Evolutionary conservation across 1,139 yeast species (phyloP).

Genomic region (Magnusiomyces suaveolens): DNA sequence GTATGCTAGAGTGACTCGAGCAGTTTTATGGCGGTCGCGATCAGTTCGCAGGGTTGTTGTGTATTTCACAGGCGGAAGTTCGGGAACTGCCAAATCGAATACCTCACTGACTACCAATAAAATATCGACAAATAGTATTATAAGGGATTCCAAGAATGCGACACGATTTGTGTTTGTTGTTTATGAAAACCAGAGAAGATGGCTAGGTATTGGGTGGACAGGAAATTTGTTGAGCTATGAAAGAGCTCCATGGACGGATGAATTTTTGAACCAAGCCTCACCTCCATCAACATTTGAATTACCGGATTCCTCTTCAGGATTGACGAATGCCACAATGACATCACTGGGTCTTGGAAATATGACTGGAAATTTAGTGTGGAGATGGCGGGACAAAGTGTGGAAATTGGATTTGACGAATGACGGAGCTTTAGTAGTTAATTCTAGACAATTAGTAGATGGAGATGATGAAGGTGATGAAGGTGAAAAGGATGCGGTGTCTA

Average conservation of each 20-base stretch:
- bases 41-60: constrained; percentile 60
- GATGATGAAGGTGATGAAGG: neutral
- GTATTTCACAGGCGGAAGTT: constrained; percentile 57
- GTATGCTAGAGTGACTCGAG: constrained; percentile 71
- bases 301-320: constrained; percentile 49
- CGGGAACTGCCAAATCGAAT: constrained; percentile 36
- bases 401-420: constrained; percentile 79
- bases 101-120: neutral
- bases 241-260: constrained; percentile 95
- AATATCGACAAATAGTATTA: neutral
- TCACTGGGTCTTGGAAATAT: constrained; percentile 22
- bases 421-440: constrained; percentile 38
- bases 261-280: constrained; percentile 75
- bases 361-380: constrained; percentile 55
- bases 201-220: constrained; percentile 99
- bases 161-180: constrained; percentile 83
- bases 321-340: neutral
- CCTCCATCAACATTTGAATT: constrained; percentile 67
- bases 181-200: constrained; percentile 92
- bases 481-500: neutral
- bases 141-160: constrained; percentile 41
- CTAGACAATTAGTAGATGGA: neutral
- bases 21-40: constrained; percentile 74
- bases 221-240: constrained; percentile 82
- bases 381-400: constrained; percentile 94